These are phyloP conservation scores for Paramyrothecium sp. DNA, from an alignment of 2,329 filamentous ascomycete genomes.

Conservation along the genomic window DNA sequence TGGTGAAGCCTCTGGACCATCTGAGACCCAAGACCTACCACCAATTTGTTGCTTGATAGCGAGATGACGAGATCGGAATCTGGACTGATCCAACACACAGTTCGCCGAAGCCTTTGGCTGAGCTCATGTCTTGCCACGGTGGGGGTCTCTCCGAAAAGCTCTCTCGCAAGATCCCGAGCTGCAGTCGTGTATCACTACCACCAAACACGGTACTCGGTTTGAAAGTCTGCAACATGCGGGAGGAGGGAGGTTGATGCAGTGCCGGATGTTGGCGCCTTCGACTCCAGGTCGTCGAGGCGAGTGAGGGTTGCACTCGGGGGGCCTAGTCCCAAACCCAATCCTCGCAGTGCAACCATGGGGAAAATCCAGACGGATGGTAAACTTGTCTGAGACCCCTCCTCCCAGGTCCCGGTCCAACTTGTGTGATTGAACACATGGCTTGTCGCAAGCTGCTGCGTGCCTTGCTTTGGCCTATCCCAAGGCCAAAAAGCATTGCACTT, in stretches of 20 bases:
- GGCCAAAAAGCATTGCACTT: no score
- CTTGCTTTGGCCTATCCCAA: no score
- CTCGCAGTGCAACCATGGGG: slow-evolving; percentile 5
- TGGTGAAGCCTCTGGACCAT: no score
- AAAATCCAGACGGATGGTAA: slow-evolving; percentile 12
- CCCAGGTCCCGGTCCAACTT: slow-evolving; percentile 2
- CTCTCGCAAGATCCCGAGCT: no score
- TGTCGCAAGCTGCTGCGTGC: not conserved
- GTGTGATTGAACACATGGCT: not conserved
- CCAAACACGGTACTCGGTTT: not conserved
- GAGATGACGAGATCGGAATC: no score
- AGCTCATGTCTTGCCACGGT: no score
- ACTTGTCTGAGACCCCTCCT: slow-evolving; percentile 12
- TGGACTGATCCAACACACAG: no score
- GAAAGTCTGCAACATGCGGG: not conserved
- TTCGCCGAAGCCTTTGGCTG: no score
- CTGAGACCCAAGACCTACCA: no score
- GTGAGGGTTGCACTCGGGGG: not conserved
- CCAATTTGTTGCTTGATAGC: no score
- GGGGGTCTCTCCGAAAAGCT: no score
- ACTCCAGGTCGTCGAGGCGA: not conserved
- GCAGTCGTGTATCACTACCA: no score
- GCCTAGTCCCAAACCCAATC: not conserved
- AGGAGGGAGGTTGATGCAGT: not conserved
- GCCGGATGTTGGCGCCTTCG: not conserved